Evolutionary conservation across 768 basidiomycete species (phyloP).

Genomic region (Clitopilus passeckerianus): DNA sequence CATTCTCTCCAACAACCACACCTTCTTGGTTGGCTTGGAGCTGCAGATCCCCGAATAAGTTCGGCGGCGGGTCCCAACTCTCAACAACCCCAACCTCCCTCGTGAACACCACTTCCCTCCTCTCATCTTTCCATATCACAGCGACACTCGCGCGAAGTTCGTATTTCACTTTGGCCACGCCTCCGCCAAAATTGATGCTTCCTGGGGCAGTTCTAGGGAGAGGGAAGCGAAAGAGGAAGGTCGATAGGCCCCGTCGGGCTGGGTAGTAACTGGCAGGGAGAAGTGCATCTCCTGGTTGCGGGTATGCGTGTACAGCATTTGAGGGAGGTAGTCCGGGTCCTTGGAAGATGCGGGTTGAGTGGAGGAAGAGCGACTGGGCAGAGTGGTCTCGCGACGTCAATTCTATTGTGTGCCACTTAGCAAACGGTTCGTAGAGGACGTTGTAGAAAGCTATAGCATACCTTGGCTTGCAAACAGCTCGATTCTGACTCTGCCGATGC

Average conservation of each 20-base stretch:
- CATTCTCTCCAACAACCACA: conserved; percentile 68
- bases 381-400: conserved; percentile 75
- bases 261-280: conserved; percentile 64
- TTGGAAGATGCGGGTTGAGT: conserved; percentile 69
- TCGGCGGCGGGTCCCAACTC: conserved; percentile 30
- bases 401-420: conserved; percentile 35
- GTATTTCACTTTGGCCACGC: conserved; percentile 65
- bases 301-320: conserved; percentile 70
- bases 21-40: conserved; percentile 28
- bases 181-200: conserved; percentile 65
- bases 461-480: conserved; percentile 76
- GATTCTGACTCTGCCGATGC: conserved; percentile 71
- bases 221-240: conserved; percentile 78
- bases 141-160: conserved; percentile 69
- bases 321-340: conserved; percentile 80
- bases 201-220: conserved; percentile 64
- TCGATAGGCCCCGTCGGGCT: conserved; percentile 71
- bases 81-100: conserved; percentile 65
- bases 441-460: conserved; percentile 16
- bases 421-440: not conserved
- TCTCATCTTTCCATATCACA: conserved; percentile 71
- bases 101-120: conserved; percentile 56
- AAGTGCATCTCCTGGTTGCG: conserved; percentile 49
- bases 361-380: conserved; percentile 74
- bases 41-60: not conserved